Percentiles rank a stretch among this genome's conserved stretches.
Evolutionary conservation across 306 rosid species (phyloP).

Genomic region (Senna siamea): DNA sequence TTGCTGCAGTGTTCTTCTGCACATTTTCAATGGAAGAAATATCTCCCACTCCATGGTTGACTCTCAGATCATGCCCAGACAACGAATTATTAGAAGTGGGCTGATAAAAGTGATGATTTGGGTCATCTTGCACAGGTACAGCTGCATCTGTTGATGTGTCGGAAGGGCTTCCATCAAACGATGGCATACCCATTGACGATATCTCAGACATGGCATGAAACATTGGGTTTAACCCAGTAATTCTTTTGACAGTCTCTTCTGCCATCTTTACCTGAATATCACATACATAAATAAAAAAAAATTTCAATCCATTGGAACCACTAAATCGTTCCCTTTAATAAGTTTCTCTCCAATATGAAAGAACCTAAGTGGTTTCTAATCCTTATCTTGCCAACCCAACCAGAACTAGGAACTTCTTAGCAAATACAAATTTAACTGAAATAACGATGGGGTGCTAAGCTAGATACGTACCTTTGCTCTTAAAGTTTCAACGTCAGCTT

Average conservation of each 20-base stretch:
- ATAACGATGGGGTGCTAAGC: background rate
- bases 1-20: slow-evolving; percentile 52
- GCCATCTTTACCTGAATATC: slow-evolving; percentile 80
- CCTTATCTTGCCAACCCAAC: slow-evolving; percentile 32
- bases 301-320: no score
- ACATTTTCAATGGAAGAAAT: slow-evolving; percentile 58
- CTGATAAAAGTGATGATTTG: slow-evolving; percentile 57
- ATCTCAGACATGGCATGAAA: slow-evolving; percentile 61
- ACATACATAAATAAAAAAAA: background rate
- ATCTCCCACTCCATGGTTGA: slow-evolving; percentile 54
- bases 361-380: slow-evolving; percentile 22
- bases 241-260: slow-evolving; percentile 82
- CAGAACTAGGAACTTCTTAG: slow-evolving; percentile 15
- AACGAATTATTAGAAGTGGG: slow-evolving; percentile 49
- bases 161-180: slow-evolving; percentile 74
- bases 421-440: background rate
- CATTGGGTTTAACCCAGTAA: slow-evolving; percentile 73
- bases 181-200: slow-evolving; percentile 60
- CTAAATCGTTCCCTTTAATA: background rate
- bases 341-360: slow-evolving; percentile 10
- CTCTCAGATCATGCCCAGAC: slow-evolving; percentile 48
- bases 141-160: slow-evolving; percentile 79
- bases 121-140: slow-evolving; percentile 71
- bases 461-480: slow-evolving; percentile 90
- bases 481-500: slow-evolving; percentile 91